phyloP scores from a whole-genome alignment of 2,329 filamentous ascomycete species.

The Fusarium longipes region DNA sequence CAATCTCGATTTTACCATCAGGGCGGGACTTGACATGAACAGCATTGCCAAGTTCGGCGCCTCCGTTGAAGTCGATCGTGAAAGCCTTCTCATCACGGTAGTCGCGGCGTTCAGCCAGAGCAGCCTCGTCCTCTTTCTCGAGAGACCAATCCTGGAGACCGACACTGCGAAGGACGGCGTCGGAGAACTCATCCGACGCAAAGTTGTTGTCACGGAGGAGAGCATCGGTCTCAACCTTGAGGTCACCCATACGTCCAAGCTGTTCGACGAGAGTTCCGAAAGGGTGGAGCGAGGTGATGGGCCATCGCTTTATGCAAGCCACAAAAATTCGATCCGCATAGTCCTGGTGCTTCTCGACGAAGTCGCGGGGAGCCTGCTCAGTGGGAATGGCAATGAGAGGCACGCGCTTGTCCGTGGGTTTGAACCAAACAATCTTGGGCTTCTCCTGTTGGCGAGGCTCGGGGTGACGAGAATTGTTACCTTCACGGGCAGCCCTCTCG shows the following conservation, averaged over 20 bases:
- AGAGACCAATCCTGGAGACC: slow-evolving; percentile 93
- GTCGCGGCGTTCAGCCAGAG: slow-evolving; percentile 81
- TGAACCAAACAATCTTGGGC: slow-evolving; percentile 99
- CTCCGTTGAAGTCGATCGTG: slow-evolving; percentile 90
- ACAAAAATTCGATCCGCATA: slow-evolving; percentile 99
- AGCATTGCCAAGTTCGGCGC: slow-evolving; percentile 89
- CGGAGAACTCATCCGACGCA: slow-evolving; percentile 95
- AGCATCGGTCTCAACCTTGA: slow-evolving; percentile 97
- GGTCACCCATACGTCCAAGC: slow-evolving; percentile 95
- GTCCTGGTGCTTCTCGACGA: slow-evolving; percentile 97
- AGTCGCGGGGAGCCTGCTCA: slow-evolving; percentile 96
- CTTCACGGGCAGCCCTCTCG: slow-evolving; percentile 91
- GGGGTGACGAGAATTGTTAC: slow-evolving; percentile 74
- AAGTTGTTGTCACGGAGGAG: slow-evolving; percentile 99
- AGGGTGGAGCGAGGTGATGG: slow-evolving; percentile 98
- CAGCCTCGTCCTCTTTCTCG: slow-evolving; percentile 81
- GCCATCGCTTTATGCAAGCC: slow-evolving; percentile 99
- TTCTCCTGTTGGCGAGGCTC: slow-evolving; percentile 89
- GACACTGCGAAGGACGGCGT: slow-evolving; percentile 93
- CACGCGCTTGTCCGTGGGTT: slow-evolving; percentile 98
- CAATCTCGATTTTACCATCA: slow-evolving; percentile 91
- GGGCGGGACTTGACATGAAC: slow-evolving; percentile 87
- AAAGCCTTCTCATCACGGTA: slow-evolving; percentile 90
- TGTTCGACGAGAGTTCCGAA: slow-evolving; percentile 98
- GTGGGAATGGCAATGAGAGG: slow-evolving; percentile 98